Percentiles rank a stretch among this genome's conserved stretches.
Evolutionary conservation across 805 yeast genomes (phyloP).

Genomic region (Yarrowia osloensis): DNA sequence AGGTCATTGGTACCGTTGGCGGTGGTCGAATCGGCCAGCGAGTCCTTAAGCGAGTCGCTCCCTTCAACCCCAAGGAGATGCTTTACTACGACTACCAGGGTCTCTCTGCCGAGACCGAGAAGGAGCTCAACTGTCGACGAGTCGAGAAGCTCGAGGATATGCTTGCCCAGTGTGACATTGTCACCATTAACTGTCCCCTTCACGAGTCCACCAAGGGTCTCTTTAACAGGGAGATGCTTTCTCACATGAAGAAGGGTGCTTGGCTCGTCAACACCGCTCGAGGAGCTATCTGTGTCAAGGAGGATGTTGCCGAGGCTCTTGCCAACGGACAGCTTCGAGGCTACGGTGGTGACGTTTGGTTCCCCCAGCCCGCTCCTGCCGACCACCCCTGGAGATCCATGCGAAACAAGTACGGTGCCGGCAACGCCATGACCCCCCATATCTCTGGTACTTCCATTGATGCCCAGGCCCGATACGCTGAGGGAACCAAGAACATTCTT

Average conservation of each 20-base stretch:
- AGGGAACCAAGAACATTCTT: background rate
- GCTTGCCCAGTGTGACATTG: background rate
- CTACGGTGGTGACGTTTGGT: background rate
- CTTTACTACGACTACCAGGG: slow-evolving; percentile 2
- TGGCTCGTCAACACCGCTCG: slow-evolving; percentile 8
- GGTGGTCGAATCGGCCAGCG: slow-evolving; percentile 6
- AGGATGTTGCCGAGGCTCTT: background rate
- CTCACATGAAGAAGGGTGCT: slow-evolving; percentile 5
- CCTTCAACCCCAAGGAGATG: slow-evolving; percentile 2
- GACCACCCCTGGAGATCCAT: slow-evolving; percentile 1
- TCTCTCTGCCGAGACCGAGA: background rate
- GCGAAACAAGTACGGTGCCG: slow-evolving; percentile 6
- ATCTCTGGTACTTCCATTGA: background rate
- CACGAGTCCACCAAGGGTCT: slow-evolving; percentile 7
- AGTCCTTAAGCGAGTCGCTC: background rate
- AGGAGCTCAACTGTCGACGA: slow-evolving; percentile 11
- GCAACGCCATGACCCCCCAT: background rate
- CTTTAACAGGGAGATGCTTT: background rate
- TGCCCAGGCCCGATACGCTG: slow-evolving; percentile 1
- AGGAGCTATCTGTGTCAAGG: slow-evolving; percentile 4
- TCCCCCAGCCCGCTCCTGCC: slow-evolving; percentile 1
- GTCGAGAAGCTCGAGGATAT: slow-evolving; percentile 4
- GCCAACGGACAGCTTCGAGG: background rate
- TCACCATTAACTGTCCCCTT: background rate
- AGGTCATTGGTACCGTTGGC: slow-evolving; percentile 2